A percentile compares a stretch with the other conserved stretches of the same genome.
These are phyloP conservation scores for Nakaseomyces sp. DNA, from an alignment of 1,139 yeast species.

Conservation along the genomic window DNA sequence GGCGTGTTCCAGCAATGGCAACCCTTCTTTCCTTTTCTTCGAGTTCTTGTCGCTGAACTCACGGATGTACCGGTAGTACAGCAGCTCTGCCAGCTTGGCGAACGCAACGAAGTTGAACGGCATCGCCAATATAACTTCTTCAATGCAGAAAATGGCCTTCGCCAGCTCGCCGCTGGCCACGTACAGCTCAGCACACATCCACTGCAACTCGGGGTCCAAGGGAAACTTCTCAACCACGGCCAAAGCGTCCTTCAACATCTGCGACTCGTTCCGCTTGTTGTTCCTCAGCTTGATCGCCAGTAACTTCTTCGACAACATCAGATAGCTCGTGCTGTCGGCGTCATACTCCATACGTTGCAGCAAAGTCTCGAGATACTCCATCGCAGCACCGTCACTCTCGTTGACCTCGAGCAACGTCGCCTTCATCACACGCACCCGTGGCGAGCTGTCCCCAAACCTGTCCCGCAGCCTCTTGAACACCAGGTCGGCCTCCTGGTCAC, in stretches of 20 bases:
- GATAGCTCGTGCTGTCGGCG: constrained; percentile 26
- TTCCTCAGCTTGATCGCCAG: constrained; percentile 17
- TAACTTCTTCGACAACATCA: constrained; percentile 23
- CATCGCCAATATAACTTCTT: constrained; percentile 57
- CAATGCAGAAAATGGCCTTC: constrained; percentile 55
- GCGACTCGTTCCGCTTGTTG: constrained; percentile 12
- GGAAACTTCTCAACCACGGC: constrained; percentile 38
- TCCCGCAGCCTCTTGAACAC: constrained; percentile 58
- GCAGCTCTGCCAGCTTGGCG: constrained; percentile 25
- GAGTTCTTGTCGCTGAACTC: constrained; percentile 10
- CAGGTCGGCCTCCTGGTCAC: constrained; percentile 63
- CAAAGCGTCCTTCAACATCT: constrained; percentile 15
- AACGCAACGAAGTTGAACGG: constrained; percentile 71
- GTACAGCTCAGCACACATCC: constrained; percentile 63
- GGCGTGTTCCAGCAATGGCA: constrained; percentile 31
- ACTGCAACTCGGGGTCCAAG: constrained; percentile 67
- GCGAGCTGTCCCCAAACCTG: constrained; percentile 44
- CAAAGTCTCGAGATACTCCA: constrained; percentile 26
- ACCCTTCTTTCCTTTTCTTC: constrained; percentile 6
- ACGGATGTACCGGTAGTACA: constrained; percentile 20
- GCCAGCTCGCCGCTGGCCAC: constrained; percentile 51
- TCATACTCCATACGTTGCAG: constrained; percentile 26
- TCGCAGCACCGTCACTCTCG: constrained; percentile 21
- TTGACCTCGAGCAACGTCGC: constrained; percentile 26
- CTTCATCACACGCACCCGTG: constrained; percentile 26